Conservation (phyloP, 2,329 filamentous ascomycete species). For the Allantophomopsis cytisporea region DNA sequence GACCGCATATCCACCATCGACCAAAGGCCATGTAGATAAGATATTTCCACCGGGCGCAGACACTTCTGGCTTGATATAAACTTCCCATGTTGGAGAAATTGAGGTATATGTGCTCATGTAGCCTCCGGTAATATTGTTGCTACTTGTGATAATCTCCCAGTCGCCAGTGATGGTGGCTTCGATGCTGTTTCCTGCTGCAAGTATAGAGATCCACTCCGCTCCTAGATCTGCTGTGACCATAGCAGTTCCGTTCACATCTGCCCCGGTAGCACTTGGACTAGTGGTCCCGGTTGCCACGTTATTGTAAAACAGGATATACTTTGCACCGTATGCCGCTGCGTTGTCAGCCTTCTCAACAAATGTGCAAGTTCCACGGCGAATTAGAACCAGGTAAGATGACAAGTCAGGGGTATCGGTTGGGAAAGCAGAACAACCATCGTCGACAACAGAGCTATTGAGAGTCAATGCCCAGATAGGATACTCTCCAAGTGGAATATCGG, state of each 20-base stretch:
- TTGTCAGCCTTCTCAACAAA: conserved; percentile 40
- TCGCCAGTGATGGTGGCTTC: background rate
- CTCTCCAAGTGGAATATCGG: conserved; percentile 18
- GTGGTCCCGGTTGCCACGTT: conserved; percentile 23
- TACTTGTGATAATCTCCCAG: background rate
- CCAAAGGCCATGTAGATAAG: conserved; percentile 37
- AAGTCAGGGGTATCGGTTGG: conserved; percentile 37
- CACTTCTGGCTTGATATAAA: conserved; percentile 40
- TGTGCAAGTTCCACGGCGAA: conserved; percentile 43
- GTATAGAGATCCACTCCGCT: background rate
- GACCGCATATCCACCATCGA: conserved; percentile 32
- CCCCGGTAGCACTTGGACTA: background rate
- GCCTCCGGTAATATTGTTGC: conserved; percentile 17
- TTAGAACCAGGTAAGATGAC: conserved; percentile 40
- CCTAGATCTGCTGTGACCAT: background rate
- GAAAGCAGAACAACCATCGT: conserved; percentile 35
- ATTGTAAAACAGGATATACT: conserved; percentile 50
- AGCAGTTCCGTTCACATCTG: background rate
- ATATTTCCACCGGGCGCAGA: conserved; percentile 43
- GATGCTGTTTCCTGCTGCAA: background rate
- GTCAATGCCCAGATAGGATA: conserved; percentile 33
- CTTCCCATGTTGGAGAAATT: conserved; percentile 48
- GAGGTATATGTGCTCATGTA: conserved; percentile 36
- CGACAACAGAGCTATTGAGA: conserved; percentile 30
- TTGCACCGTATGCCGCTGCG: conserved; percentile 38